phyloP scores from a whole-genome alignment of 441 rosid genomes.

The Corymbia calophylla region DNA sequence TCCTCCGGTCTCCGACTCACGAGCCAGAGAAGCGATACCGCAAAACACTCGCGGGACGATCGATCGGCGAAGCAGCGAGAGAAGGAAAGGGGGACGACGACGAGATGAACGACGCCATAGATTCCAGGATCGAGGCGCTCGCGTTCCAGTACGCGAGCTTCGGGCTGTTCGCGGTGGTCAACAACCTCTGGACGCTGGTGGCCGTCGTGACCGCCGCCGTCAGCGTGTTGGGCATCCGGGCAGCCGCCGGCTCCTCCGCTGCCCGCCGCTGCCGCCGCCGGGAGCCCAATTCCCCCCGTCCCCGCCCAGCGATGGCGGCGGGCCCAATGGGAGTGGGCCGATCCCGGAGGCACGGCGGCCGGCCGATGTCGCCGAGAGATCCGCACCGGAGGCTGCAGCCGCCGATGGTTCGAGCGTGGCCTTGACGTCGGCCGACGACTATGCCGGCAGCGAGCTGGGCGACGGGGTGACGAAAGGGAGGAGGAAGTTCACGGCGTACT shows the following conservation, averaged over 20 bases:
- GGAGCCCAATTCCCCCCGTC: not conserved
- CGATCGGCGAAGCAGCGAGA: not conserved
- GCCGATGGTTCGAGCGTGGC: not conserved
- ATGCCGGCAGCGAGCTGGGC: constrained; percentile 13
- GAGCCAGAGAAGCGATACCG: too few relatives aligned
- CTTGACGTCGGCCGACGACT: not conserved
- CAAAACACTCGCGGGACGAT: too few relatives aligned
- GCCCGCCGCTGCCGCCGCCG: not conserved
- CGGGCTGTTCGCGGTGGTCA: constrained; percentile 32
- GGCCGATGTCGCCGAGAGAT: not conserved
- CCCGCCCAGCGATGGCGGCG: not conserved
- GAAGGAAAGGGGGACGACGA: not conserved
- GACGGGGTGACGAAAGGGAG: constrained; percentile 6
- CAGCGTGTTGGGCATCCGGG: constrained; percentile 56
- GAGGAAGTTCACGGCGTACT: constrained; percentile 1
- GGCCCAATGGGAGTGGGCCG: not conserved
- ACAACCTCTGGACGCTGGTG: constrained; percentile 67
- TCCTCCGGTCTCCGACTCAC: not conserved
- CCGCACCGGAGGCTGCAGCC: not conserved
- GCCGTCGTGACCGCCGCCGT: constrained; percentile 54
- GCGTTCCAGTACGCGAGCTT: constrained; percentile 32
- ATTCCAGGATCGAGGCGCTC: constrained; percentile 45
- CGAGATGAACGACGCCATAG: constrained; percentile 29
- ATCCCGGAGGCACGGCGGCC: not conserved
- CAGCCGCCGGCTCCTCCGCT: constrained; percentile 1